Percentiles rank a stretch among this genome's conserved stretches.
Conservation (phyloP, 176 grass and related monocot genomes). For the Alopecurus myosuroides region DNA sequence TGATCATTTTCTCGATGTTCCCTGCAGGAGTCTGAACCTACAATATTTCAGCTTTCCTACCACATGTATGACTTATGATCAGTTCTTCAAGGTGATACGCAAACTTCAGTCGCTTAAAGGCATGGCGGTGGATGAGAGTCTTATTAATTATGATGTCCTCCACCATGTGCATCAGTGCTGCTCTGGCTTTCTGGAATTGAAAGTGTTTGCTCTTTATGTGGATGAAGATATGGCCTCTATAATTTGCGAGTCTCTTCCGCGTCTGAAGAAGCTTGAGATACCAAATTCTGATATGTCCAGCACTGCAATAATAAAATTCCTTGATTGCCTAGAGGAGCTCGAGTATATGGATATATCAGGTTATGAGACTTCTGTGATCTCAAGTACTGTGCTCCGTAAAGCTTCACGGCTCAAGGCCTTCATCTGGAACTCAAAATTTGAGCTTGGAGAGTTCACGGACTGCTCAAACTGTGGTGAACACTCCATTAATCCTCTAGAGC, state of each 20-base stretch:
- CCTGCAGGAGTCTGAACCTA: conserved; percentile 39
- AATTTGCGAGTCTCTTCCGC: conserved; percentile 51
- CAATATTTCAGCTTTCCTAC: conserved; percentile 54
- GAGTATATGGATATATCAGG: conserved; percentile 72
- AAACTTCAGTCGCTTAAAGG: conserved; percentile 48
- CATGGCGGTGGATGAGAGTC: conserved; percentile 60
- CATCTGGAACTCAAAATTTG: conserved; percentile 57
- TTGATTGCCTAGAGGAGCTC: conserved; percentile 52
- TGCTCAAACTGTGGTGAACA: conserved; percentile 46
- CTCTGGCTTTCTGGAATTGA: conserved; percentile 37
- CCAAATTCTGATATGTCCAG: conserved; percentile 35
- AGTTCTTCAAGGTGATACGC: conserved; percentile 34
- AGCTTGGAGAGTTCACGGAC: conserved; percentile 57
- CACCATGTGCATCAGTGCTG: conserved; percentile 43
- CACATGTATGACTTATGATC: conserved; percentile 23
- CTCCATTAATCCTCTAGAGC: conserved; percentile 12
- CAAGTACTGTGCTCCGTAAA: conserved; percentile 39
- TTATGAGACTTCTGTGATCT: conserved; percentile 50
- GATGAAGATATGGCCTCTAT: conserved; percentile 51
- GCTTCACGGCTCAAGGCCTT: conserved; percentile 53
- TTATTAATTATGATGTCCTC: conserved; percentile 43
- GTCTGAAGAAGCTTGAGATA: conserved; percentile 61
- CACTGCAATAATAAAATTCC: conserved; percentile 43
- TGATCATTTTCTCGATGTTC: conserved; percentile 2
- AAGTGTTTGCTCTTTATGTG: conserved; percentile 44